Percentiles rank a stretch among this genome's conserved stretches.
Evolutionary conservation across 805 yeast species (phyloP).

Genomic region (Sporopachydermia lactativora): DNA sequence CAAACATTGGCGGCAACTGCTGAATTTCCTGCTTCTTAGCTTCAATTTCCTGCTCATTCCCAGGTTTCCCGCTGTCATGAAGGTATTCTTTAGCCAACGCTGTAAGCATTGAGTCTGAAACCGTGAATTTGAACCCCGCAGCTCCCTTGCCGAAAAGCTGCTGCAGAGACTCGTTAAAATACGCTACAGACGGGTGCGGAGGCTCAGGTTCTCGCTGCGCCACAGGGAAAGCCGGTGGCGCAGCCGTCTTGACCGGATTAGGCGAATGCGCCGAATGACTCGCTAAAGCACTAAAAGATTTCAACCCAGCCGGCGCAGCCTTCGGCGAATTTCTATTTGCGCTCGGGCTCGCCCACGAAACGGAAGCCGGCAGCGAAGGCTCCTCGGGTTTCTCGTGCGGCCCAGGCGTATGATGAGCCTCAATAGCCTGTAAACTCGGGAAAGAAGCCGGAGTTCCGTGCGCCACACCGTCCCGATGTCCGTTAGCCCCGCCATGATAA

Average conservation of each 20-base stretch:
- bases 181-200: conserved; percentile 6
- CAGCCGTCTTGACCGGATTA: conserved; percentile 7
- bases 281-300: conserved; percentile 33
- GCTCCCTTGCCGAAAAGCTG: conserved; percentile 16
- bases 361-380: conserved; percentile 54
- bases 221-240: conserved; percentile 7
- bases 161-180: conserved; percentile 4
- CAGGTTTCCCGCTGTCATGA: not conserved
- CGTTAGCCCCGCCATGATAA: conserved; percentile 5
- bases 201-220: conserved; percentile 3
- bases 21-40: conserved; percentile 11
- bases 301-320: conserved; percentile 9
- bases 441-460: conserved; percentile 8
- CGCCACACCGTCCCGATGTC: conserved; percentile 2
- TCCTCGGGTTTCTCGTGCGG: conserved; percentile 15
- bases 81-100: conserved; percentile 5
- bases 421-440: conserved; percentile 4
- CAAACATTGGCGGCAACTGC: conserved; percentile 15
- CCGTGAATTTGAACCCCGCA: conserved; percentile 15
- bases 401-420: conserved; percentile 9
- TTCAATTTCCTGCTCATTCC: not conserved
- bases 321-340: conserved; percentile 9
- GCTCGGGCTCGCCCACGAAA: conserved; percentile 42
- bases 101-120: conserved; percentile 12
- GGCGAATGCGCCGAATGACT: conserved; percentile 27